Evolutionary conservation across 2,329 filamentous ascomycete species (phyloP), one percentile per base, ranked within the genome.

Genomic region (Pseudocercospora vitis): DNA sequence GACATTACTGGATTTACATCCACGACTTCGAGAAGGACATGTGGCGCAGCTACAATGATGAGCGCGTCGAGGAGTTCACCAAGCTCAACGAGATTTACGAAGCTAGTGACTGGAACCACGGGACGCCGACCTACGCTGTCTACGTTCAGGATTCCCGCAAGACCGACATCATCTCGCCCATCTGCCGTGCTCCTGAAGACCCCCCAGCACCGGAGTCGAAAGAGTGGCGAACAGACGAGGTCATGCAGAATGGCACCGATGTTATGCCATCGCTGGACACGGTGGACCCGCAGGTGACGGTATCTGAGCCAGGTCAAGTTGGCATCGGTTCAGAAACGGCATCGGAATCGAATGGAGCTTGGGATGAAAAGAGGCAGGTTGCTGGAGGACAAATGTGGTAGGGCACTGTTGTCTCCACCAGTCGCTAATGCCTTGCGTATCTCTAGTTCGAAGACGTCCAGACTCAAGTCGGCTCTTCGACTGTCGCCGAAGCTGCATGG

Each of bases 1-100:
- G 94, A 0, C 94, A 99, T 71, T 99, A 97, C 74, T 96, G 90
- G 86, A 90, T 96, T 39, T 96, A 91, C 81, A 95, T 99, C 59
- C 88, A 85, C 66, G 94, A 97, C 73, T 95, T 95, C 70, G 81
- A 86, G 60, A 81, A 83, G 42, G 75, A 84, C 29, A 77, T 91
- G 16, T 99, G 94, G 91, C 86, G 91, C 53, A 90, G 89, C 66
- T 99, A 96, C 77, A 99, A 99, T 68, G 94, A 99, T 66, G 86
- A 87, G 50, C 80, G 80, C 12, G 91, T 99, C 19, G 85, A 82
- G 2, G 83, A 88, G 59, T 80, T 84, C 21, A 56, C 57, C n/a
- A 52, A 56, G 1, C 23, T 56, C 32, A 75, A 77, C 11, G 81
- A 86, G 46, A 88, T 96, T 33, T 85, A 94, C 59, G 77, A 81